Evolutionary conservation across 306 rosid genomes (phyloP), one percentile per base, ranked within the genome.

Genomic region (Acacia crassicarpa): DNA sequence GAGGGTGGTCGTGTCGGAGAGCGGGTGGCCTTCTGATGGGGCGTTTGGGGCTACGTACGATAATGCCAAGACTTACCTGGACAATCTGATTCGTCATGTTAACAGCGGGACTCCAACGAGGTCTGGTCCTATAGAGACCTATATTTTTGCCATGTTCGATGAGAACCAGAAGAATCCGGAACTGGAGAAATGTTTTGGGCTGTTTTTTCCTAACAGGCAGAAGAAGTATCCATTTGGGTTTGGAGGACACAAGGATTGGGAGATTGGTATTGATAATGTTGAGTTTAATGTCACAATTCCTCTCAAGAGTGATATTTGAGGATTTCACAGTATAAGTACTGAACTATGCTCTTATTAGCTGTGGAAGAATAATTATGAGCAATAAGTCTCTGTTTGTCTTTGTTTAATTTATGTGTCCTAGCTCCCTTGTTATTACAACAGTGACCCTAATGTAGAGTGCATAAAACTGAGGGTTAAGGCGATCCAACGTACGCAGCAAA

Each of bases 1-100:
- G 41, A 82, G 80, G 74, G 91, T 90, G 22, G 97, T 92, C 6
- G 91, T 92, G 7, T 90, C 97, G 0, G 97, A 92, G 70, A 90
- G 86, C 27, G 94, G 92, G 0, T 92, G 97, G 97, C 97, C 94
- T 1, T 90, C 94, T 0, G 92, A 80, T 0, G 97, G 94, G 10
- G 97, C 69, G 1, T 40, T 72, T 70, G 93, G 59, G 0, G 35
- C 94, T 4, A 40, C 91, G 0, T 48, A 67, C 22, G 91, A 90
- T 8, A 92, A 90, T 33, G 94, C 94, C 0, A 74, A 71, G 6
- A 69, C 82, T 51, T 92, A 92, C 46, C 58, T 80, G 22, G 84
- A 88, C 16, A 87, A 87, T 49, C 74, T 92, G 85, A 84, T 92
- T 51, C 72, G 85, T 12, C 97, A 88, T 61, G 97, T 85, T 41